Conservation (phyloP, 768 basidiomycete genomes). For the Agaricus subrufescens region DNA sequence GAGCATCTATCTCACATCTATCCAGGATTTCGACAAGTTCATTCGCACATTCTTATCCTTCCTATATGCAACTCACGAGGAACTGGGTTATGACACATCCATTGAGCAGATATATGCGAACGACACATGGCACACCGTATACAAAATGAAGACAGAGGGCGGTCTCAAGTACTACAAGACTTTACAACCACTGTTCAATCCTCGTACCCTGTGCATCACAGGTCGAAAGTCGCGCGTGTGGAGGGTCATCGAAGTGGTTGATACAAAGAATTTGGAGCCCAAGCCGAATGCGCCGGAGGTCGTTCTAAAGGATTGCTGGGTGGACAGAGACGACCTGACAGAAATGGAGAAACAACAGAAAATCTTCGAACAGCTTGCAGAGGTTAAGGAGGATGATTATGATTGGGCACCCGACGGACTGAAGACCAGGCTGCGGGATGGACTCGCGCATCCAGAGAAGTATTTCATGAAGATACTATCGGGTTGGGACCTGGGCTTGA, state of each 20-base stretch:
- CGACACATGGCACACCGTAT: neutral
- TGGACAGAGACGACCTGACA: neutral
- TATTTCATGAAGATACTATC: conserved; percentile 2
- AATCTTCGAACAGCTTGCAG: conserved; percentile 10
- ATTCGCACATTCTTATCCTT: conserved; percentile 8
- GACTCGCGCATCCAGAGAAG: neutral
- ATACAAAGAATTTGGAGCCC: neutral
- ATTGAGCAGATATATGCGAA: neutral
- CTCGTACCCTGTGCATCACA: conserved; percentile 2
- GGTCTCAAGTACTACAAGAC: conserved; percentile 3
- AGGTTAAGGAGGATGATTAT: neutral
- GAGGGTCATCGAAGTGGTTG: conserved; percentile 5
- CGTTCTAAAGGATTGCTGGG: neutral
- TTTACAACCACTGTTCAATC: neutral
- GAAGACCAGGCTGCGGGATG: neutral
- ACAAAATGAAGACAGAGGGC: neutral
- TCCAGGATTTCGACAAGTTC: neutral
- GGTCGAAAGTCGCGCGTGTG: conserved; percentile 13
- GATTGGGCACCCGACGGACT: neutral
- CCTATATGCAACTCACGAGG: neutral
- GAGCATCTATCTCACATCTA: neutral
- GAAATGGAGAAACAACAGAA: conserved; percentile 13
- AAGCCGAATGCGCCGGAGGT: neutral
- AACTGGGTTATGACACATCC: conserved; percentile 8
- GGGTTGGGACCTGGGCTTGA: neutral